phyloP scores from a whole-genome alignment of 176 grass and related monocot genomes.

The Eremochloa ophiuroides region DNA sequence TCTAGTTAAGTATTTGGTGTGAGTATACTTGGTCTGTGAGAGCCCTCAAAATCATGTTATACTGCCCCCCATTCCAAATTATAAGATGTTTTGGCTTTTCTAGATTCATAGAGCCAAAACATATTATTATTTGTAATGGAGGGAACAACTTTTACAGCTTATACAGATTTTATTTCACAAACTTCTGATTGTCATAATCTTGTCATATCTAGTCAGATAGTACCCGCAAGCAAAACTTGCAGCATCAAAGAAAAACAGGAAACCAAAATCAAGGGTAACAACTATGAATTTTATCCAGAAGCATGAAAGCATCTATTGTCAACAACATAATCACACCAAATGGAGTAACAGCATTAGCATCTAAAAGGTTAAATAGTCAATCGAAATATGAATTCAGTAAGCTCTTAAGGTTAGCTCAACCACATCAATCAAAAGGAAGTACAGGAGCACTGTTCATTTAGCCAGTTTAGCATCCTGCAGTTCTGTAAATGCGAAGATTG shows the following conservation, averaged over 20 bases:
- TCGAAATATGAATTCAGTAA: neutral
- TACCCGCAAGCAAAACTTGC: neutral
- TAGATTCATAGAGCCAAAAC: no score
- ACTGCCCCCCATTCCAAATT: neutral
- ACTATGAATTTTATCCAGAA: neutral
- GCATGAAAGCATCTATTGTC: neutral
- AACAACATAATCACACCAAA: neutral
- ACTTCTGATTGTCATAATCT: neutral
- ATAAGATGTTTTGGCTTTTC: no score
- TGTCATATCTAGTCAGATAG: neutral
- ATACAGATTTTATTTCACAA: neutral
- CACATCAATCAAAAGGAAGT: neutral
- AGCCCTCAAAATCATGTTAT: neutral
- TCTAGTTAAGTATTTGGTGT: neutral
- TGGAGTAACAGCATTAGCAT: neutral
- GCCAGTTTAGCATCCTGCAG: neutral
- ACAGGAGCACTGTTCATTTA: neutral
- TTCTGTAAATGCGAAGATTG: neutral
- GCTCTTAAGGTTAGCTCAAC: neutral
- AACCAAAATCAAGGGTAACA: neutral
- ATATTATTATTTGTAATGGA: neutral
- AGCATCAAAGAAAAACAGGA: neutral
- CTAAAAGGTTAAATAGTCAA: neutral
- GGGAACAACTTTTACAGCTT: neutral
- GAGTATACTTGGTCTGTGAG: neutral